Base-by-base conservation (phyloP, 1,139 yeast species). In the Taphrina deformans region DNA sequence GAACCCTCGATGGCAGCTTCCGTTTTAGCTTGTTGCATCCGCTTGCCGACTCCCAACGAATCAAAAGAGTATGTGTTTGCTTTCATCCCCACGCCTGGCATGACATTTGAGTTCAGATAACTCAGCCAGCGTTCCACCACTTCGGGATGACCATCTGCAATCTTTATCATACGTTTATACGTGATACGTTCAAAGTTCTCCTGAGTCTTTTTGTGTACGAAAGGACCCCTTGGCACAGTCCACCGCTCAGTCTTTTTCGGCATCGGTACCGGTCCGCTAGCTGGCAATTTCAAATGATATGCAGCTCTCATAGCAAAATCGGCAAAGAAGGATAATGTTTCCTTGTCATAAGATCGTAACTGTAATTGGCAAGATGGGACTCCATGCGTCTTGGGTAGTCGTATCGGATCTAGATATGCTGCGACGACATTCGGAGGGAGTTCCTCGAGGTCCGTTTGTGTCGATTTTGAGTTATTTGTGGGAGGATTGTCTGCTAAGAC, bases 161-260 rank as follows among this genome's bases (percentile, higher is more conserved):
- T 89, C 69, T 81, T 81, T 69, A 93, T 79, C 69, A 83, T 77
- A 68, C 96, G 84, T 72, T 87, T 85, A 75, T 84, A 89, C 0
- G 98, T 93, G 64, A 84, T 82, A 78, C 98, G 85, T 78, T 89
- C 89, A 78, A 89, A 93, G 79, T 93, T 93, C 78, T 93, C 97
- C 78, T 93, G 93, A 9, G 96, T 83, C 75, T 92, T 92, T 64
- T 98, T 96, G 74, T 89, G 96, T 38, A 89, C 97, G 75, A 93
- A 93, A 0, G 98, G 98, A 3, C 97, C 87, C 75, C 88, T 84
- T 72, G 88, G 90, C 65, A 93, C 97, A 0, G 99, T 93, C 89
- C 96, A 93, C 71, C 91, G 84, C 76, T 92, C 95, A 56, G 89
- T 84, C 74, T 85, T 87, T 24, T 85, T 81, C 38, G 88, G 87